These are phyloP conservation scores for Guadua angustifolia DNA, from an alignment of 176 grass and related monocot genomes.

Conservation along the genomic window DNA sequence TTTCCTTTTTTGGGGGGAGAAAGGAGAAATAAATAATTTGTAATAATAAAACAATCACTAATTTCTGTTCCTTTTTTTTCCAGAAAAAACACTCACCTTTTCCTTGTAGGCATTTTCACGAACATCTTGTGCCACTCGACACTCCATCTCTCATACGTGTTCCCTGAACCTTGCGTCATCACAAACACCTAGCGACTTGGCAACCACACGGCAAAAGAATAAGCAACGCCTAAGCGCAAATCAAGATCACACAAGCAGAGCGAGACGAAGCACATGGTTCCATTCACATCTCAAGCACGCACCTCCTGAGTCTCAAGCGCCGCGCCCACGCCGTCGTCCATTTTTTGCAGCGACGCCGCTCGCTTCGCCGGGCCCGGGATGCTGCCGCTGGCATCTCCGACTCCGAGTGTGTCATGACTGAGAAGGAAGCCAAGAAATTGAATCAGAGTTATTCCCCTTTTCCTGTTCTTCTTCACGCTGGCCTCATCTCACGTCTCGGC, in stretches of 20 bases:
- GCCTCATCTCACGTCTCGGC: no score
- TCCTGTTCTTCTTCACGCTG: no score
- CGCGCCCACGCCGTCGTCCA: neutral
- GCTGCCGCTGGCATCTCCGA: no score
- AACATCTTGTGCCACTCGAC: neutral
- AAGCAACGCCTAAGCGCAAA: neutral
- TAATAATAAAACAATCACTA: no score
- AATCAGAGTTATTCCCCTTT: no score
- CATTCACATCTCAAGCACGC: neutral
- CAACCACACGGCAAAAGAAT: neutral
- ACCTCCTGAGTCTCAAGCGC: constrained; percentile 1
- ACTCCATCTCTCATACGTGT: neutral
- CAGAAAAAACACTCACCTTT: neutral
- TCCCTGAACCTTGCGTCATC: neutral
- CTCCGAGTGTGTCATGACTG: no score
- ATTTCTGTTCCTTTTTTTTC: no score
- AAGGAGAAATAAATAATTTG: no score
- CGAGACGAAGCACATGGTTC: neutral
- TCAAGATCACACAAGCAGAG: neutral
- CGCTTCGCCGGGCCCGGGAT: neutral
- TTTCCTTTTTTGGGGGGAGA: no score
- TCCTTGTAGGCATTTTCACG: neutral
- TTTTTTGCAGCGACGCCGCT: neutral
- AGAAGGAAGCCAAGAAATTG: no score
- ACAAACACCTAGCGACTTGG: neutral